Evolutionary conservation across 2,329 filamentous ascomycete genomes (phyloP).

Genomic region (Dactylellina parvicollis): DNA sequence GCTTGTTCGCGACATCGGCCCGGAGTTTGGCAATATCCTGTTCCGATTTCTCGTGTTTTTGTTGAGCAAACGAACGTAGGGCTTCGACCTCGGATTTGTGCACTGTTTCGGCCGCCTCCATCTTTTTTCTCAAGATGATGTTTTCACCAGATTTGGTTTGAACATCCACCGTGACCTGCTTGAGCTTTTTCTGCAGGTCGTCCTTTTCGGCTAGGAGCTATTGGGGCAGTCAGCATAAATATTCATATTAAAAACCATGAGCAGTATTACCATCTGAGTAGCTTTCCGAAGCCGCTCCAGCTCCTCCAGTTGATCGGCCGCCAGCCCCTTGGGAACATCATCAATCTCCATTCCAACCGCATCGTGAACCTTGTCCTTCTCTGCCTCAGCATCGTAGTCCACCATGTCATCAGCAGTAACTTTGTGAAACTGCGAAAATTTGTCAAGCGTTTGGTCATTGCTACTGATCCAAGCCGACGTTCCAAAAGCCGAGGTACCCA

Average conservation of each 20-base stretch:
- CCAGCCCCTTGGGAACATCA: constrained; percentile 13
- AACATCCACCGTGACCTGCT: constrained; percentile 23
- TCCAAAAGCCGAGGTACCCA: constrained; percentile 44
- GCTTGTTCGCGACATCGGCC: constrained; percentile 24
- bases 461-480: constrained; percentile 51
- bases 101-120: constrained; percentile 40
- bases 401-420: constrained; percentile 44
- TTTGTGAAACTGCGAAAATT: constrained; percentile 5
- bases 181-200: constrained; percentile 39
- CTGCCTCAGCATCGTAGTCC: constrained; percentile 32
- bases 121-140: constrained; percentile 35
- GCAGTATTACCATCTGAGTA: constrained; percentile 13
- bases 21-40: constrained; percentile 23
- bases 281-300: constrained; percentile 32
- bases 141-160: constrained; percentile 47
- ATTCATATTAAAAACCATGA: background rate
- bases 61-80: constrained; percentile 23
- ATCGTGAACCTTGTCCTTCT: background rate
- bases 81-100: constrained; percentile 40
- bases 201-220: constrained; percentile 34
- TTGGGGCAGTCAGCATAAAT: background rate
- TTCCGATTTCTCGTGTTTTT: constrained; percentile 36
- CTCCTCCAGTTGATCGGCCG: constrained; percentile 36
- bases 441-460: constrained; percentile 26
- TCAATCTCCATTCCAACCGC: constrained; percentile 21